Percentiles rank a stretch among this genome's conserved stretches.
These are phyloP conservation scores for Trichoderma polysporum DNA, from an alignment of 2,329 filamentous ascomycete genomes.

Conservation along the genomic window DNA sequence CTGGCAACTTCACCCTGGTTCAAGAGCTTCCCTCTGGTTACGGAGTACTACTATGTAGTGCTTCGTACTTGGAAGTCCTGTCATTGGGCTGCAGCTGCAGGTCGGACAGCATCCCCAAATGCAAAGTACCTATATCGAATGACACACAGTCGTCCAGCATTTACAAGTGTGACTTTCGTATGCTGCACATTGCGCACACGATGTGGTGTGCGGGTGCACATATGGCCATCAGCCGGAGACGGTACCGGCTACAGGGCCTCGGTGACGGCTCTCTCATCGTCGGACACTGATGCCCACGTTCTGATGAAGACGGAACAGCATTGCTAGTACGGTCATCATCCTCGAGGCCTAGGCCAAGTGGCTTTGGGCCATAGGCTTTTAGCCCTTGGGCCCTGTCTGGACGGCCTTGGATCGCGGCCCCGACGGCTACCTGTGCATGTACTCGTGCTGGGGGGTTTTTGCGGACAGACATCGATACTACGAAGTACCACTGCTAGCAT, in stretches of 20 bases:
- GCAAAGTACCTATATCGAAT: neutral
- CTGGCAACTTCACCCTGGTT: neutral
- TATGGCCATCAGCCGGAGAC: neutral
- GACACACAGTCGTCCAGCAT: neutral
- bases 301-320: neutral
- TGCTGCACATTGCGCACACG: neutral
- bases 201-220: neutral
- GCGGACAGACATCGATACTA: neutral
- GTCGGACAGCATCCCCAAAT: neutral
- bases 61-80: neutral
- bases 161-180: neutral
- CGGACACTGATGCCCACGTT: neutral
- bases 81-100: constrained; percentile 8
- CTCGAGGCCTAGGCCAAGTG: neutral
- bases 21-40: neutral
- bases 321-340: neutral
- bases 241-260: constrained; percentile 4
- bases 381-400: neutral
- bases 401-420: neutral
- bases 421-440: neutral
- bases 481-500: neutral
- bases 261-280: neutral
- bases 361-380: constrained; percentile 1
- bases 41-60: neutral
- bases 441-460: neutral